Evolutionary conservation across 108 stramenopile species (phyloP).

Genomic region (Craspedostauros australis): DNA sequence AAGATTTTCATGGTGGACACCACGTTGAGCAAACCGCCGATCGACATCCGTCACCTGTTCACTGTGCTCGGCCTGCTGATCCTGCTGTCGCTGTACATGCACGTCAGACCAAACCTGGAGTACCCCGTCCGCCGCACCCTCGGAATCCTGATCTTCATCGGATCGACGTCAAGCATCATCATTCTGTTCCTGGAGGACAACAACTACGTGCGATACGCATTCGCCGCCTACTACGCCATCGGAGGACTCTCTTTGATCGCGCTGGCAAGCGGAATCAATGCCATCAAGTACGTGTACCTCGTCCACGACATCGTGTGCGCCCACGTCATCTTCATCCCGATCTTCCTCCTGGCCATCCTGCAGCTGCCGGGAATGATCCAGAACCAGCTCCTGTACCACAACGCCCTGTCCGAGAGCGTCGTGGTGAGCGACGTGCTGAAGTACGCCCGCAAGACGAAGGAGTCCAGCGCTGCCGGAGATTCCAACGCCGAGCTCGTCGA

Average conservation of each 20-base stretch:
- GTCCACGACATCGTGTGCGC: constrained; percentile 93
- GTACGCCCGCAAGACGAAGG: constrained; percentile 87
- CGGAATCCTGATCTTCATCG: constrained; percentile 67
- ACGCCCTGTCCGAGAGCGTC: constrained; percentile 91
- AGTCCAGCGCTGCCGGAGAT: constrained; percentile 45
- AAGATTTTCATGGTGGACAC: constrained; percentile 72
- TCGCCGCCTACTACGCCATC: constrained; percentile 87
- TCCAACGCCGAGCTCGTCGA: constrained; percentile 74
- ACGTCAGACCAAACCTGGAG: constrained; percentile 52
- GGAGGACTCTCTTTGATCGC: constrained; percentile 79
- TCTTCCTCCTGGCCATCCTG: constrained; percentile 79
- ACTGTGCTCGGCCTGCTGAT: too few species aligned
- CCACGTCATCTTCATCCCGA: constrained; percentile 89
- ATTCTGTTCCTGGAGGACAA: constrained; percentile 70
- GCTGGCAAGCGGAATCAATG: constrained; percentile 71
- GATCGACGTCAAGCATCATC: constrained; percentile 53
- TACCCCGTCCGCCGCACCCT: constrained; percentile 80
- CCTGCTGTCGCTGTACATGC: constrained; percentile 40
- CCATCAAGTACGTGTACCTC: constrained; percentile 81
- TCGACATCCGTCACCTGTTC: constrained; percentile 56
- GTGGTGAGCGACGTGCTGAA: constrained; percentile 95
- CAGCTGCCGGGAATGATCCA: constrained; percentile 86
- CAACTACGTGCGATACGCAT: constrained; percentile 80
- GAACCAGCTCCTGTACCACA: constrained; percentile 97
- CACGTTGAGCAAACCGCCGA: constrained; percentile 54